Conservation (phyloP, 176 grass and related monocot species). For the Cymbopogon citratus region DNA sequence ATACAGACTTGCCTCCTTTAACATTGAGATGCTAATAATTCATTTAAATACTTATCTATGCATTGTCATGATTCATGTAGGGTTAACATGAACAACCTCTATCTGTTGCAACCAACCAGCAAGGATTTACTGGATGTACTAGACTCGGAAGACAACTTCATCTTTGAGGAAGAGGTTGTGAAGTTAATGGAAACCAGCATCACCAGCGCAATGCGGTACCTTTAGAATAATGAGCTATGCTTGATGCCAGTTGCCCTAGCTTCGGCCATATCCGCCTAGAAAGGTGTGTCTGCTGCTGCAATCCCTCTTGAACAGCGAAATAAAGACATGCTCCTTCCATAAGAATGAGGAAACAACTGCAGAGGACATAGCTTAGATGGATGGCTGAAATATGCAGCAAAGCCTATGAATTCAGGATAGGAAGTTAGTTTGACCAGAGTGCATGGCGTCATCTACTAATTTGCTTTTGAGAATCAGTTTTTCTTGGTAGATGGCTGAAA, state of each 20-base stretch:
- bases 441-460: too few species aligned
- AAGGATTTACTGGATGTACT: conserved; percentile 17
- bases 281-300: conserved; percentile 33
- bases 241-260: conserved; percentile 84
- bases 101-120: conserved; percentile 27
- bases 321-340: conserved; percentile 28
- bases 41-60: not conserved
- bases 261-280: conserved; percentile 56
- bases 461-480: too few species aligned
- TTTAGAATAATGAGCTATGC: conserved; percentile 80
- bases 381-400: not conserved
- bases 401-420: not conserved
- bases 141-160: conserved; percentile 34
- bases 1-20: not conserved
- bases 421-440: not conserved
- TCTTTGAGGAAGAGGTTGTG: conserved; percentile 67
- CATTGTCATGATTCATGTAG: conserved; percentile 17
- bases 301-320: conserved; percentile 14
- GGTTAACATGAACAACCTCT: not conserved
- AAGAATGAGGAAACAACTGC: not conserved
- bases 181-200: conserved; percentile 74
- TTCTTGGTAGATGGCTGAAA: too few species aligned
- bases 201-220: conserved; percentile 71
- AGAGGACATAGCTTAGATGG: not conserved
- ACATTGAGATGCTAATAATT: not conserved